Evolutionary conservation across 1,139 yeast species (phyloP).

Genomic region (Protomyces inundatus): DNA sequence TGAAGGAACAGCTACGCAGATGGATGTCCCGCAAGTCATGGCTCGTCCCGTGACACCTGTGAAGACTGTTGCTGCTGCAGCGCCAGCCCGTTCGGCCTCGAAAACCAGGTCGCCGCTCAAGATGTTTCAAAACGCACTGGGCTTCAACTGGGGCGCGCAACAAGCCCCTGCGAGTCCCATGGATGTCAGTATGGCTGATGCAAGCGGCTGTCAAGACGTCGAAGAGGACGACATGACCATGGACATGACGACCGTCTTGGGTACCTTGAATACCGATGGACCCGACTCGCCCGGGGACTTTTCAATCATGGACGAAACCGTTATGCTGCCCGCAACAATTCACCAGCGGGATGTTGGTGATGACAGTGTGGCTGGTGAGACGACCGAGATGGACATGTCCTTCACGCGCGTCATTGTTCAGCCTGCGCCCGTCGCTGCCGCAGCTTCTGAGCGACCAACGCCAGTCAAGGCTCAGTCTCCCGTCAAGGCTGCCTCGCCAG

Average conservation of each 20-base stretch:
- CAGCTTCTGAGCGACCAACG: too few relatives aligned
- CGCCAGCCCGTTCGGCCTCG: slow-evolving; percentile 15
- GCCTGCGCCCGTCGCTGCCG: background rate
- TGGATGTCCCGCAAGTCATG: slow-evolving; percentile 15
- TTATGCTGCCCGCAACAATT: background rate
- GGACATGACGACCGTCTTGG: slow-evolving; percentile 34
- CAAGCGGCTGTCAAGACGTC: slow-evolving; percentile 16
- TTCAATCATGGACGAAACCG: slow-evolving; percentile 7
- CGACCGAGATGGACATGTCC: background rate
- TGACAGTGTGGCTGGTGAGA: background rate
- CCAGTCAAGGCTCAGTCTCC: background rate
- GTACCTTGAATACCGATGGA: slow-evolving; percentile 14
- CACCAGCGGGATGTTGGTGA: background rate
- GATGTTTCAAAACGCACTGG: background rate
- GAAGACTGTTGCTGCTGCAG: background rate
- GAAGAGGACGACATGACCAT: slow-evolving; percentile 31
- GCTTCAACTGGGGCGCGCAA: slow-evolving; percentile 2
- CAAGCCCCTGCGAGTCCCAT: slow-evolving; percentile 3
- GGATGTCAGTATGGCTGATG: slow-evolving; percentile 26
- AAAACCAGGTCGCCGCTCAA: slow-evolving; percentile 10
- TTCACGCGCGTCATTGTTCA: background rate
- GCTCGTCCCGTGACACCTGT: background rate
- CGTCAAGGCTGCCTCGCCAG: background rate
- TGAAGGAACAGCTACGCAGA: slow-evolving; percentile 23
- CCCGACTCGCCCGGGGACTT: background rate